Evolutionary conservation across 768 basidiomycete species (phyloP), one percentile per base, ranked within the genome.

Genomic region (Gymnopilus junonius): DNA sequence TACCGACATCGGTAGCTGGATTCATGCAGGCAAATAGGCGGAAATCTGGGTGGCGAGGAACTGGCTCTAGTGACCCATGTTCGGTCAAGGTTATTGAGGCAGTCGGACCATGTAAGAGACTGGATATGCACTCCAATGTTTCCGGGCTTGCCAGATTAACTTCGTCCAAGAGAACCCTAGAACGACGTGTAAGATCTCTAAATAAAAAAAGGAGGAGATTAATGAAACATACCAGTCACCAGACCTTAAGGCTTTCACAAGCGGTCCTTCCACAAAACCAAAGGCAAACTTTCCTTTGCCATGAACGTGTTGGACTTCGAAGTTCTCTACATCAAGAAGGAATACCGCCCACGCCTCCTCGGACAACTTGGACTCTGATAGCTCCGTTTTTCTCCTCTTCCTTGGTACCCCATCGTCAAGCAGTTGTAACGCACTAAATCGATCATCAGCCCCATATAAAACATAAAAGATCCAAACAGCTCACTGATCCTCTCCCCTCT

Each of bases 1-100:
- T 99, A 34, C 97, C 97, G 14, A 98, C 92, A 69, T 99, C 97
- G 3, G 96, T 99, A 0, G 97, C 97, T 4, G 97, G 97, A 72
- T 99, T 99, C 97, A 99, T 99, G 74, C 97, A 99, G 4, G 95
- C 95, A 70, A 99, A 99, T 4, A 99, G 82, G 20, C 97, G 92
- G 80, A 99, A 99, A 69, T 97, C 91, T 17, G 94, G 88, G 74
- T 99, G 97, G 0, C 97, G 91, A 53, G 90, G 89, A 29, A 99
- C 84, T 1, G 93, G 91, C 68, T 95, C 93, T 58, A 98, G 76
- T 10, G 94, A 91, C 0, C 96, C 97, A 73, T 95, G 88, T 72
- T 99, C 97, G 0, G 95, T 95, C 60, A 99, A 80, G 0, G 95
- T 93, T 67, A 99, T 90, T 1, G 97, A 99, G 0, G 94, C 87